These are phyloP conservation scores for Orbilia ellipsospora DNA, from an alignment of 2,329 filamentous ascomycete species.

Conservation along the genomic window DNA sequence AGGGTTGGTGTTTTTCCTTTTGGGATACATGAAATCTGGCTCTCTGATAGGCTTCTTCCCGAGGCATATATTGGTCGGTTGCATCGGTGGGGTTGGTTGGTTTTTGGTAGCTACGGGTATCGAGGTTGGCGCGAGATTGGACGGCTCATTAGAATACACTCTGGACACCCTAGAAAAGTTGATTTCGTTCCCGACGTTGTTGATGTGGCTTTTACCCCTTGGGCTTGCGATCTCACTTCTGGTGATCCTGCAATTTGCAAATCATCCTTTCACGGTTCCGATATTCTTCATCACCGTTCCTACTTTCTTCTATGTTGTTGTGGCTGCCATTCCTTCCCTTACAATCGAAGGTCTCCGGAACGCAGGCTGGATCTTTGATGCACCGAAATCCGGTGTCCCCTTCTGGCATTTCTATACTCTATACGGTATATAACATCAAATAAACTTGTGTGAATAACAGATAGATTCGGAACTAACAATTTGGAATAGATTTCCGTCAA, in stretches of 20 bases:
- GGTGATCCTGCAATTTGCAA: slow-evolving; percentile 77
- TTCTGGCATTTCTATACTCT: slow-evolving; percentile 99
- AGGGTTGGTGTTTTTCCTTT: slow-evolving; percentile 87
- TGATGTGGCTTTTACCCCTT: slow-evolving; percentile 85
- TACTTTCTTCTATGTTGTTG: slow-evolving; percentile 79
- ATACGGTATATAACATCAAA: slow-evolving; percentile 75
- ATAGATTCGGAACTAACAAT: not conserved
- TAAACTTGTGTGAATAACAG: not conserved
- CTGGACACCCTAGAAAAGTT: slow-evolving; percentile 79
- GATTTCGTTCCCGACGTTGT: slow-evolving; percentile 76
- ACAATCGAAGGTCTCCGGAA: slow-evolving; percentile 75
- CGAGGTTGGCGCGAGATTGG: slow-evolving; percentile 88
- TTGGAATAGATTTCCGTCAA: slow-evolving; percentile 74
- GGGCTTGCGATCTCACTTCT: slow-evolving; percentile 79
- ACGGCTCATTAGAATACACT: slow-evolving; percentile 85
- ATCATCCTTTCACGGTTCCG: slow-evolving; percentile 80
- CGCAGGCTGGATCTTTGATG: slow-evolving; percentile 90
- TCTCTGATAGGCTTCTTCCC: slow-evolving; percentile 97
- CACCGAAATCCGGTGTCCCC: slow-evolving; percentile 83
- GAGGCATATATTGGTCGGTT: slow-evolving; percentile 93
- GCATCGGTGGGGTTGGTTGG: slow-evolving; percentile 96
- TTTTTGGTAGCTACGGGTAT: slow-evolving; percentile 92
- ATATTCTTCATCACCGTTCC: slow-evolving; percentile 85
- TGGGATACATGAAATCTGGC: slow-evolving; percentile 87
- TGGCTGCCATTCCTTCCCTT: slow-evolving; percentile 75